Conservation (phyloP, 2,329 filamentous ascomycete genomes). For the Fusarium proliferatum region DNA sequence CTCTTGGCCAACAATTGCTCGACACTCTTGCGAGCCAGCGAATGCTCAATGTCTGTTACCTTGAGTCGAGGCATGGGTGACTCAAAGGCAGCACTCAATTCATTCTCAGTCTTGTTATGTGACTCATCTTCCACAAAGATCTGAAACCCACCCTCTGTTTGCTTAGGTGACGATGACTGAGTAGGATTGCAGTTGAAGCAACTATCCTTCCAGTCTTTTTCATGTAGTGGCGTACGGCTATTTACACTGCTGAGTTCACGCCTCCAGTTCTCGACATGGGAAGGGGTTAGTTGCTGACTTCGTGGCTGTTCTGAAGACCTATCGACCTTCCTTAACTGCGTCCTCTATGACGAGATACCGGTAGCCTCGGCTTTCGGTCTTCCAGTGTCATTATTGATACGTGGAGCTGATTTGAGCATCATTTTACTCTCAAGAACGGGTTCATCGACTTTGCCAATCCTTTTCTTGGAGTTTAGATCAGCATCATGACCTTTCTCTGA, state of each 20-base stretch:
- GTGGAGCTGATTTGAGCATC: conserved; percentile 14
- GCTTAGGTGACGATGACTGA: conserved; percentile 25
- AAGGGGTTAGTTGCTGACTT: conserved; percentile 21
- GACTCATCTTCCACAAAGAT: conserved; percentile 2
- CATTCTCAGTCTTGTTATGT: not conserved
- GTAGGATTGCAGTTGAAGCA: conserved; percentile 41
- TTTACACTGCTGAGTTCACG: conserved; percentile 40
- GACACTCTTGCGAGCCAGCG: conserved; percentile 39
- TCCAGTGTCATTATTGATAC: not conserved
- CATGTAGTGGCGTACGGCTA: conserved; percentile 18
- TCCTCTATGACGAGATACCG: conserved; percentile 37
- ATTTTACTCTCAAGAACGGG: not conserved
- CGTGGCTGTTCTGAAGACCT: conserved; percentile 28
- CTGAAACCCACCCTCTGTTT: not conserved
- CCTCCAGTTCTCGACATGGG: conserved; percentile 35
- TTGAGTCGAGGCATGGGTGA: conserved; percentile 37
- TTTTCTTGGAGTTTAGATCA: not conserved
- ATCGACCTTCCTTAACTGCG: conserved; percentile 41
- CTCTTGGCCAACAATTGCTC: conserved; percentile 30
- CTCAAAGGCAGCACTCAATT: conserved; percentile 4
- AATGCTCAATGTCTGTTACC: conserved; percentile 45
- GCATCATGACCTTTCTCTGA: not conserved
- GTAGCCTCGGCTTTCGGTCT: conserved; percentile 8
- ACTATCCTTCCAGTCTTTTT: conserved; percentile 22
- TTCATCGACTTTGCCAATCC: not conserved